Percentiles rank a stretch among this genome's conserved stretches.
Evolutionary conservation across 495 filamentous ascomycete species (phyloP).

Genomic region (Hypoxylon perforatum): DNA sequence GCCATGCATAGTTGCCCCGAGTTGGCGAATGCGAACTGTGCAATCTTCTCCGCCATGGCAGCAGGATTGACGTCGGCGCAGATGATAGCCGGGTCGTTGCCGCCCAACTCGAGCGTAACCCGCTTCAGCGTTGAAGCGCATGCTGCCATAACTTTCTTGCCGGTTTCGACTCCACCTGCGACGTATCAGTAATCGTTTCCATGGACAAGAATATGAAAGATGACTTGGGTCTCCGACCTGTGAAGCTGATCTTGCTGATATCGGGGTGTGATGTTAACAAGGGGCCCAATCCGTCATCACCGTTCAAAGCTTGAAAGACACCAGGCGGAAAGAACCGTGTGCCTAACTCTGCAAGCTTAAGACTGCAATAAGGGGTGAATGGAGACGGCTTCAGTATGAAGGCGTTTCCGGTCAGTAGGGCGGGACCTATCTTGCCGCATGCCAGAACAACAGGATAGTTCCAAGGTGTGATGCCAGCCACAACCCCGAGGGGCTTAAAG

Average conservation of each 20-base stretch:
- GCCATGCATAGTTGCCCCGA: constrained; percentile 67
- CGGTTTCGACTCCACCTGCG: background rate
- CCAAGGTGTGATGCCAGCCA: constrained; percentile 62
- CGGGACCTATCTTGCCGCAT: constrained; percentile 57
- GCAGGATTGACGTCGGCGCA: constrained; percentile 68
- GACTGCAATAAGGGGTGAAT: constrained; percentile 67
- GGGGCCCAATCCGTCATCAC: constrained; percentile 66
- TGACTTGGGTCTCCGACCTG: constrained; percentile 46
- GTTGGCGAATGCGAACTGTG: constrained; percentile 60
- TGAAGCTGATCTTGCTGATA: constrained; percentile 70
- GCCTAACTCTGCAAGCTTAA: constrained; percentile 69
- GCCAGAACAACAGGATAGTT: constrained; percentile 64
- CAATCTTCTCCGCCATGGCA: constrained; percentile 61
- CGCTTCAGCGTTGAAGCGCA: constrained; percentile 66
- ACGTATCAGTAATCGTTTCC: background rate
- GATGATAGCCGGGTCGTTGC: constrained; percentile 69
- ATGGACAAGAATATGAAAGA: background rate
- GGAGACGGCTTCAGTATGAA: constrained; percentile 67
- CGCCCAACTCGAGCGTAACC: constrained; percentile 67
- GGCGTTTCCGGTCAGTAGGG: constrained; percentile 60
- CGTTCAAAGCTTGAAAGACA: constrained; percentile 68
- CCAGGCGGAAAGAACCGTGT: constrained; percentile 67
- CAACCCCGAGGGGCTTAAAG: constrained; percentile 58
- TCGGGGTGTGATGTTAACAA: constrained; percentile 62
- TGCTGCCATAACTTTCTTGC: constrained; percentile 61